Base-by-base conservation (phyloP, 768 basidiomycete species). In the Boletellus ananas region DNA sequence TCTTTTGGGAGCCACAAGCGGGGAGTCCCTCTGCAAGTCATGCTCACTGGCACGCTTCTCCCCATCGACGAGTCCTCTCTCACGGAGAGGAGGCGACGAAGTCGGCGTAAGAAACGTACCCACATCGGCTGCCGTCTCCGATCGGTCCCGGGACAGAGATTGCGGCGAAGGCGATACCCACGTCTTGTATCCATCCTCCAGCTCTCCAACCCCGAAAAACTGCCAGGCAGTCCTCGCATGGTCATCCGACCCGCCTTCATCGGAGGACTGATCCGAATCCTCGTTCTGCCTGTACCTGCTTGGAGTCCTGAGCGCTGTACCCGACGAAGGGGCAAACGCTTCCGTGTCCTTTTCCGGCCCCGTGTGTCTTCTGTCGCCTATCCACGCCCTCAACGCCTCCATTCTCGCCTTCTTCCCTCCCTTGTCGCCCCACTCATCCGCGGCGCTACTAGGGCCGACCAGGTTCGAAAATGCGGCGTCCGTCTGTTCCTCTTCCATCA, bases 401-500 rank as follows among this genome's bases (percentile, higher is more conserved):
- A 83, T 55, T 57, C 76, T 83, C 49, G 64, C 66, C 34, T 67
- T 58, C 45, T 76, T 56, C 44, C 71, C 75, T 2, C 73, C 75
- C 33, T 67, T 72, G 25, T 80, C 79, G 0, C 75, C 79, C 85
- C 85, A 87, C 34, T 72, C 70, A 14, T 71, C 68, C 2, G 79
- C 84, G 0, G 74, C 74, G 1, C 75, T 78, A 6, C 63, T 62
- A 38, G 76, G 73, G 3, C 84, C 84, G 10, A 86, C 75, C n/a
- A 88, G 62, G 56, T 90, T 90, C 55, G 83, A 77, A 42, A 87
- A 58, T 0, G 79, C 74, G 0, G 79, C 71, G 43, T 87, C 84
- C 9, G 67, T 68, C 21, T 69, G 69, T 2, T 66, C 58, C 0
- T 58, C 56, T 8, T 59, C 58, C 6, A 58, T 44, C 3, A 45